Percentiles rank a stretch among this genome's conserved stretches.
Conservation (phyloP, 352 stramenopile species). For the Pythium brachiatum region DNA sequence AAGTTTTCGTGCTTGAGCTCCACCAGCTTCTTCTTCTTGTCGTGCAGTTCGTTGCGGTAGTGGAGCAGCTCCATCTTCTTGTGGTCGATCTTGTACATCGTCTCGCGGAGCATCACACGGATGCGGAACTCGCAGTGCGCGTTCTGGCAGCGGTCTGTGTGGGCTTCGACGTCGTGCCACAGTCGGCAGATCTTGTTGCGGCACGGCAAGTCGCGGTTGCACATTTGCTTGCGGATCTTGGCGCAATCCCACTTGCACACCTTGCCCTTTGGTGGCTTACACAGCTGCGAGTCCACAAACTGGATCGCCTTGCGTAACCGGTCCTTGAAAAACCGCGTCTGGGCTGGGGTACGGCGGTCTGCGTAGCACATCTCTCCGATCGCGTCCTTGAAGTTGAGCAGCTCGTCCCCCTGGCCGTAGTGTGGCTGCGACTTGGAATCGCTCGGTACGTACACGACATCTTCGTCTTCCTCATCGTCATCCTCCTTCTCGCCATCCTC, state of each 20-base stretch:
- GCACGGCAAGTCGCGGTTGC: conserved; percentile 54
- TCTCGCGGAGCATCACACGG: conserved; percentile 67
- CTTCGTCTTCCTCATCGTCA: conserved; percentile 21
- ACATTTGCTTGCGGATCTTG: conserved; percentile 69
- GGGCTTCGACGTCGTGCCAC: conserved; percentile 71
- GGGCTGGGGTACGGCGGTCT: conserved; percentile 41
- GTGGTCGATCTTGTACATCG: conserved; percentile 73
- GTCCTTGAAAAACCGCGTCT: conserved; percentile 73
- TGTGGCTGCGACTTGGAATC: conserved; percentile 25
- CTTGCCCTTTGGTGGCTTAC: conserved; percentile 45
- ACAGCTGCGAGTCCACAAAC: conserved; percentile 68
- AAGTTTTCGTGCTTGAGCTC: conserved; percentile 37
- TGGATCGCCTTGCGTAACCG: conserved; percentile 58
- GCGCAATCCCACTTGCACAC: conserved; percentile 47
- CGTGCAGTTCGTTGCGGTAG: conserved; percentile 31
- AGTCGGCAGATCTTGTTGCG: conserved; percentile 69
- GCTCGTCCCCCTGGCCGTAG: conserved; percentile 42
- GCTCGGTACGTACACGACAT: conserved; percentile 2
- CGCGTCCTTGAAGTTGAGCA: conserved; percentile 62
- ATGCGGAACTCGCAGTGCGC: conserved; percentile 66
- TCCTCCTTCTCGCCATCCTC: conserved; percentile 13
- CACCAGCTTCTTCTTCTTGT: conserved; percentile 35
- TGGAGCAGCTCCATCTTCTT: conserved; percentile 49
- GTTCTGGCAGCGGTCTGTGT: conserved; percentile 67
- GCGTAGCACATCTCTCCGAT: conserved; percentile 69